Evolutionary conservation across 495 filamentous ascomycete genomes (phyloP), one percentile per base, ranked within the genome.

Genomic region (Aspergillus bertholletiae): DNA sequence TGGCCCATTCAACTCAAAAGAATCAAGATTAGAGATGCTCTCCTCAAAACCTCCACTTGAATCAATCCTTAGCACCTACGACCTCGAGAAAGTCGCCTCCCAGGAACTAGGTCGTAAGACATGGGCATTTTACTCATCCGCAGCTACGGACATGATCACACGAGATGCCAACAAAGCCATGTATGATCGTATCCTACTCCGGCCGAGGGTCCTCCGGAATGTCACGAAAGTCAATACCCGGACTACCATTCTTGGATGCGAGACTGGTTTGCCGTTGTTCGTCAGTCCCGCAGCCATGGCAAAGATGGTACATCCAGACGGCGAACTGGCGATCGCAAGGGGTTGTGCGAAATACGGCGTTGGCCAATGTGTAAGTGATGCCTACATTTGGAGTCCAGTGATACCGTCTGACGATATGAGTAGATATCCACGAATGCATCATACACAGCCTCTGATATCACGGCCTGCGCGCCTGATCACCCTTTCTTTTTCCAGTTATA

Each of bases 401-500:
- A 30, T 51, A 62, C 56, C 32, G 32, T 34, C 32, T 51, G 21
- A 39, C 20, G 23, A 5, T 2, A 39, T 32, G 13, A 8, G 15
- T 23, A 78, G 52, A 73, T 82, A 21, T 63, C 71, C 27, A 64
- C 45, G 11, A 84, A 80, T 55, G 80, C 85, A 13, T 86, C 83
- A 2, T 86, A 76, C 45, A 63, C 80, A 7, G 59, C 87, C 2
- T 53, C 67, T 0, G 82, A 87, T 9, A 82, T 92, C 28, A 63
- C 81, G 11, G 75, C 76, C 20, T 62, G 67, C 21, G 71, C 72
- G 2, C 51, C 58, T 21, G 20, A 48, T 7, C 65, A 70, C 41
- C 66, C 49, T 34, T 77, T 85, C 51, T 87, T 87, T 70, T 84
- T 88, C 53, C 88, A 91, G 62, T 72, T 92, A 17, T 92, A 92